Conservation (phyloP, 2,329 filamentous ascomycete species). For the Xylariales sp. region DNA sequence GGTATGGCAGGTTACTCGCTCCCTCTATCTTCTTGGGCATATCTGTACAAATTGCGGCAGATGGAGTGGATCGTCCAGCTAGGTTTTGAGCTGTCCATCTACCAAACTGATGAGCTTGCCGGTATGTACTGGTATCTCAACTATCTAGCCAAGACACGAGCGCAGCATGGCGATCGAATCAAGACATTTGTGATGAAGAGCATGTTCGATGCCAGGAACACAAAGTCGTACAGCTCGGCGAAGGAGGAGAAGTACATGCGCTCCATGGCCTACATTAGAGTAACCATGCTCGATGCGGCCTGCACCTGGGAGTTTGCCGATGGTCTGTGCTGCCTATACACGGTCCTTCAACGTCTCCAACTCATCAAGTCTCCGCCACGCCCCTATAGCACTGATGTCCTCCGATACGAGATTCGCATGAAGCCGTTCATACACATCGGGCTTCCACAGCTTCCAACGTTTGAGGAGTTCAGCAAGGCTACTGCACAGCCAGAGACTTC, state of each 20-base stretch:
- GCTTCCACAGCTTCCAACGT: conserved; percentile 62
- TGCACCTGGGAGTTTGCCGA: conserved; percentile 55
- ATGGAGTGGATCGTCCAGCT: conserved; percentile 86
- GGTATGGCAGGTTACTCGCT: conserved; percentile 52
- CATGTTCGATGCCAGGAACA: conserved; percentile 25
- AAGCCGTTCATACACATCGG: conserved; percentile 70
- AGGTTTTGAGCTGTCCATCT: conserved; percentile 90
- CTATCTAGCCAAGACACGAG: conserved; percentile 63
- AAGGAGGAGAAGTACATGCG: conserved; percentile 40
- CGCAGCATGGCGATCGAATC: conserved; percentile 69
- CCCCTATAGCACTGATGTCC: conserved; percentile 62
- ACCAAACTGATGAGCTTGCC: conserved; percentile 77
- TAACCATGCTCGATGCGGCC: conserved; percentile 60
- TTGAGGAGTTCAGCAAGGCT: conserved; percentile 53
- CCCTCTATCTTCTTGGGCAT: conserved; percentile 82
- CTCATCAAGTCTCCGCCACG: conserved; percentile 47
- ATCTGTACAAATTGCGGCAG: conserved; percentile 82
- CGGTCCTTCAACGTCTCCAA: conserved; percentile 54
- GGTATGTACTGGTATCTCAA: conserved; percentile 91
- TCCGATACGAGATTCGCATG: conserved; percentile 83
- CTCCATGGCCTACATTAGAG: conserved; percentile 52
- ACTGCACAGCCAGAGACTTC: conserved; percentile 33
- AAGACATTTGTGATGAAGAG: conserved; percentile 55
- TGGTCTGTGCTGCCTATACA: conserved; percentile 59
- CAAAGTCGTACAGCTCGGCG: conserved; percentile 18